Conservation (phyloP, 1,284 basidiomycete genomes). For the Boletus semigastroideus region DNA sequence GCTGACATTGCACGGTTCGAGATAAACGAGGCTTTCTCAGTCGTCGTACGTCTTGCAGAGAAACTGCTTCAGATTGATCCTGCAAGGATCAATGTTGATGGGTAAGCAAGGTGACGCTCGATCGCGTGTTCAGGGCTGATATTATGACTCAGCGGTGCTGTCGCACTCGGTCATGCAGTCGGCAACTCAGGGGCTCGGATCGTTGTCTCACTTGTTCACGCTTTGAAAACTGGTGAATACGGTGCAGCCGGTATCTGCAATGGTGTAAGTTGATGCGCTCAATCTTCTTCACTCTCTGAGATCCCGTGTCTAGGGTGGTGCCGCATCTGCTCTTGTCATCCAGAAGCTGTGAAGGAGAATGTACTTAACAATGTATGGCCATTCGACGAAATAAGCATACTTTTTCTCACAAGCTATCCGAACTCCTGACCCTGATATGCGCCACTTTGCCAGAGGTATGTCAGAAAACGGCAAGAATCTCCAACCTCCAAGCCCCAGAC, state of each 20-base stretch:
- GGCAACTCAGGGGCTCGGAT: conserved; percentile 96
- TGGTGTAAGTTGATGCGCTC: conserved; percentile 60
- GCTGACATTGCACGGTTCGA: conserved; percentile 93
- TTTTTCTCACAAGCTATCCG: conserved; percentile 8
- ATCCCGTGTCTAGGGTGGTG: conserved; percentile 69
- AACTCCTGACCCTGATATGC: conserved; percentile 3
- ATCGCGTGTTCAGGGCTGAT: conserved; percentile 8
- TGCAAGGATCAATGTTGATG: conserved; percentile 90
- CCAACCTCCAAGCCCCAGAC: conserved; percentile 4
- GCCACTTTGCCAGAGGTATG: conserved; percentile 7
- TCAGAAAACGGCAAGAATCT: conserved; percentile 13
- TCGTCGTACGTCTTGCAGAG: conserved; percentile 90
- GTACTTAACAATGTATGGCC: conserved; percentile 21
- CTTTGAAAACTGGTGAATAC: conserved; percentile 92
- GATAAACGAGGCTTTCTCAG: conserved; percentile 98
- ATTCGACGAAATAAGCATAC: conserved; percentile 18
- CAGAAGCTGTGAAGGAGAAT: conserved; percentile 69
- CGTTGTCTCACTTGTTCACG: conserved; percentile 91
- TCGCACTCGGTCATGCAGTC: conserved; percentile 93
- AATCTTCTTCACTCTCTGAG: conserved; percentile 14
- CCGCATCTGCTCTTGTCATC: conserved; percentile 87
- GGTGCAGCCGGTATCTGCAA: conserved; percentile 99
- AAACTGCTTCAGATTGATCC: conserved; percentile 84
- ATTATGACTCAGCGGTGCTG: conserved; percentile 67
- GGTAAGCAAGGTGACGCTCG: conserved; percentile 46